A percentile compares a stretch with the other conserved stretches of the same genome.
Evolutionary conservation across 176 grass and related monocot genomes (phyloP).

Genomic region (Tuctoria greenei): DNA sequence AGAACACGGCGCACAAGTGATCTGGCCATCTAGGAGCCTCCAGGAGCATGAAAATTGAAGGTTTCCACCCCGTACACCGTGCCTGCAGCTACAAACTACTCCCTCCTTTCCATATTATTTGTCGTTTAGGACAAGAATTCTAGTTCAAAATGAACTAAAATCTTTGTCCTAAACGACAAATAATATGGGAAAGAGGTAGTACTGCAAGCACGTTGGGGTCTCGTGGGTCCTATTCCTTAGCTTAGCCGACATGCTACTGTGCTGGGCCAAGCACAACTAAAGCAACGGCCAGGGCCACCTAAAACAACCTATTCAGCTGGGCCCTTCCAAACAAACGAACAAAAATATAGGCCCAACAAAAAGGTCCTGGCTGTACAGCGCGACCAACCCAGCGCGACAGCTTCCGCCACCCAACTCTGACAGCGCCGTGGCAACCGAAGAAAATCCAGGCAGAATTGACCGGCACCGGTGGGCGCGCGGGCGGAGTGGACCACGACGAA

Average conservation of each 20-base stretch:
- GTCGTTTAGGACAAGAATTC: too few relatives aligned
- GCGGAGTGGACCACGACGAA: not conserved
- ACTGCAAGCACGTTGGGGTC: not conserved
- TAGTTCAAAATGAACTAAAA: too few relatives aligned
- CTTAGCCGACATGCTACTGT: not conserved
- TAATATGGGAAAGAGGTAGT: too few relatives aligned
- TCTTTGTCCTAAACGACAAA: too few relatives aligned
- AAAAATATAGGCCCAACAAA: not conserved
- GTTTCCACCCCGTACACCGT: too few relatives aligned
- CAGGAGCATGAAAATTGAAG: too few relatives aligned
- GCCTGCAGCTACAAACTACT: too few relatives aligned
- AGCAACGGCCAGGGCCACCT: too few relatives aligned
- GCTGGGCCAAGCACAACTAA: not conserved
- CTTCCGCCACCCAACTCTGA: slow-evolving; percentile 3
- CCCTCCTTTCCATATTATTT: too few relatives aligned
- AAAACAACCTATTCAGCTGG: not conserved
- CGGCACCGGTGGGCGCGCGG: not conserved
- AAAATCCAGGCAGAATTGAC: not conserved
- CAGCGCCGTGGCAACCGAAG: slow-evolving; percentile 6
- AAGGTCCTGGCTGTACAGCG: not conserved
- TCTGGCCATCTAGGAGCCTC: too few relatives aligned
- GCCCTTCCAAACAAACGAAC: not conserved
- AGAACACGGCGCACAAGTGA: too few relatives aligned
- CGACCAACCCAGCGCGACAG: not conserved
- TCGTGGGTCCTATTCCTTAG: not conserved